Evolutionary conservation across 805 yeast genomes (phyloP).

Genomic region (Candida ortonii): DNA sequence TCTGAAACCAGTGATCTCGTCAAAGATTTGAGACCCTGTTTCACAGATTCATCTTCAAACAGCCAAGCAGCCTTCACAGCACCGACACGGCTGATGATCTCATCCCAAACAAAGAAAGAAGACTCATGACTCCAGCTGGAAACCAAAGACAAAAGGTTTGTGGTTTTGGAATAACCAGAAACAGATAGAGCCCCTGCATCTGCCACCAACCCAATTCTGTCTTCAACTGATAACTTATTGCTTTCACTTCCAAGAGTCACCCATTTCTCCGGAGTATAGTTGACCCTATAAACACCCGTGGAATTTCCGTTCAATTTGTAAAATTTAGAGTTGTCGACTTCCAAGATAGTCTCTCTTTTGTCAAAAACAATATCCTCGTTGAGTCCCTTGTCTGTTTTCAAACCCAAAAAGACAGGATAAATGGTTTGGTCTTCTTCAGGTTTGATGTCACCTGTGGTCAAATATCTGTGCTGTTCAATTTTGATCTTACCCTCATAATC

Average conservation of each 20-base stretch:
- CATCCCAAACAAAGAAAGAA: conserved; percentile 57
- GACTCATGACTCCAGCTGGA: conserved; percentile 37
- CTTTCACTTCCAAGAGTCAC: conserved; percentile 38
- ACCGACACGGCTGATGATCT: conserved; percentile 43
- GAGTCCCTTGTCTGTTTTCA: conserved; percentile 29
- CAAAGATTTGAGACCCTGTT: conserved; percentile 34
- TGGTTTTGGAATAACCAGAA: conserved; percentile 44
- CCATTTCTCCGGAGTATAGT: conserved; percentile 42
- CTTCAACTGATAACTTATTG: conserved; percentile 42
- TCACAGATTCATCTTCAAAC: conserved; percentile 37
- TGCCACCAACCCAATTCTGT: conserved; percentile 55
- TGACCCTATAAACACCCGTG: conserved; percentile 53
- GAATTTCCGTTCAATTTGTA: conserved; percentile 53
- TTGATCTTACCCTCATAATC: conserved; percentile 30
- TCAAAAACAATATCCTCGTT: conserved; percentile 30
- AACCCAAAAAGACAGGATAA: conserved; percentile 56
- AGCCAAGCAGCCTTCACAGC: conserved; percentile 33
- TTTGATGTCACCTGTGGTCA: conserved; percentile 62
- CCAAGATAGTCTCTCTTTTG: conserved; percentile 21
- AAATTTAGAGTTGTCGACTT: conserved; percentile 25
- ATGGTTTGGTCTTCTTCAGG: conserved; percentile 58
- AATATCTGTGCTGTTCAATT: conserved; percentile 58
- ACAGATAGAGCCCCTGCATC: conserved; percentile 51
- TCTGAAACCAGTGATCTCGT: conserved; percentile 27
- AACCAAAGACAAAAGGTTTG: conserved; percentile 46